Evolutionary conservation across 805 yeast genomes (phyloP), one percentile per base, ranked within the genome.

Genomic region (Myxozyma vanderwaltii): DNA sequence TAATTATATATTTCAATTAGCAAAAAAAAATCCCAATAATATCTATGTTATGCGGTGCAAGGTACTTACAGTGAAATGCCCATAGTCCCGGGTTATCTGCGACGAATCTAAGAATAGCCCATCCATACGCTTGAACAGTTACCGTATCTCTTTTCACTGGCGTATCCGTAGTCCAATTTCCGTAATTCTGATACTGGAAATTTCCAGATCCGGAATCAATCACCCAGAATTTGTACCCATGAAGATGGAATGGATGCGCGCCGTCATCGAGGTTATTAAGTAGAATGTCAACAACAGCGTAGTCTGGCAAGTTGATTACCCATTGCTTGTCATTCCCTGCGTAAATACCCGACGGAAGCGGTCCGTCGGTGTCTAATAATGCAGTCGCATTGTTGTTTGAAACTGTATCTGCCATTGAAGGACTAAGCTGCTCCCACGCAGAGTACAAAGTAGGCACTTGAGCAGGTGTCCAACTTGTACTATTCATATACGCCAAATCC

Each of bases 61-160:
- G 10, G 44, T n/a, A 56, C 64, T 4, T 39, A 74, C 97, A 91
- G 72, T 91, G 97, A 84, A 91, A 88, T 62, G 87, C 82, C 97
- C 97, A 91, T 26, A 90, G 85, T 58, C 97, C 97, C 2, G 97
- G 96, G 69, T 91, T 91, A 68, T 87, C 83, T 12, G 96, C 90
- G 67, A 76, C 80, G 72, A 89, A 89, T 65, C 97, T 77, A 33
- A 74, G 48, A 4, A 63, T 35, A 19, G 56, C 54, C 64, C 86
- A 84, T 1, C 92, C 88, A 68, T 86, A 88, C 88, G 86, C 71
- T 82, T 80, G 52, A 83, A 62, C 86, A 68, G 82, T 82, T 8
- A 86, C 74, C 5, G 85, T 81, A 71, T 89, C 96, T 77, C 96
- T 82, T 62, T 77, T 72, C 84, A 86, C 79, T 60, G 96, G 74